phyloP scores from a whole-genome alignment of 306 rosid species.

The Quercus dentata region DNA sequence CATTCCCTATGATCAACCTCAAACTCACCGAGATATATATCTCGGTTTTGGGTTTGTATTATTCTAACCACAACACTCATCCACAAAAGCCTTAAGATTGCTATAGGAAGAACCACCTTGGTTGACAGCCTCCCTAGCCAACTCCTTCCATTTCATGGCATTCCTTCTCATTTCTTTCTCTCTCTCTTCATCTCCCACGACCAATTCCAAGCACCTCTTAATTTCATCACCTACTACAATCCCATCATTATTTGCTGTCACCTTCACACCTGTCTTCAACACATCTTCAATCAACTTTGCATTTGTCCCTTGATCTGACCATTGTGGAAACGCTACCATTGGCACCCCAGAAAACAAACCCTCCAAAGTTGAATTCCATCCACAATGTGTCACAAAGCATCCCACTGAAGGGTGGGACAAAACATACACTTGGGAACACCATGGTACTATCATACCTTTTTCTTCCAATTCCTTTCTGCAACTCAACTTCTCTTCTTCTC shows the following conservation, averaged over 20 bases:
- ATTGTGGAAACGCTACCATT: too few species aligned
- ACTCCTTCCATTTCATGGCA: slow-evolving; percentile 27
- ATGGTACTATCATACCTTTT: neutral
- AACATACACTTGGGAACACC: neutral
- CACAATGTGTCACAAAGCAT: too few species aligned
- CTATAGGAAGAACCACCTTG: slow-evolving; percentile 4
- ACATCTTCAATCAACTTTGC: neutral
- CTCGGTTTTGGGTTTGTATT: too few species aligned
- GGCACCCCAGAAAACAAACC: too few species aligned
- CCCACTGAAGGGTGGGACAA: neutral
- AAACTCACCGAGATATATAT: too few species aligned
- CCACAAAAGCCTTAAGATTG: slow-evolving; percentile 26
- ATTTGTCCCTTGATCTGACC: too few species aligned
- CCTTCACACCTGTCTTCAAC: slow-evolving; percentile 3
- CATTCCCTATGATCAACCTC: too few species aligned
- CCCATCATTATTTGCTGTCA: neutral
- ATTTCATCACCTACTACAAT: slow-evolving; percentile 15
- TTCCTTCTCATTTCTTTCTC: slow-evolving; percentile 22
- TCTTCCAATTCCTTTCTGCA: slow-evolving; percentile 12
- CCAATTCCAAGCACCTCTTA: slow-evolving; percentile 18
- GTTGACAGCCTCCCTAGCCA: slow-evolving; percentile 19
- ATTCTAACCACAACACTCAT: neutral
- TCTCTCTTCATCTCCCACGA: slow-evolving; percentile 5
- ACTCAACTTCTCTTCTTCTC: slow-evolving; percentile 12
- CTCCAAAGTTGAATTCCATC: too few species aligned